phyloP scores from a whole-genome alignment of 2,329 filamentous ascomycete genomes.

The Escovopsis weberi region DNA sequence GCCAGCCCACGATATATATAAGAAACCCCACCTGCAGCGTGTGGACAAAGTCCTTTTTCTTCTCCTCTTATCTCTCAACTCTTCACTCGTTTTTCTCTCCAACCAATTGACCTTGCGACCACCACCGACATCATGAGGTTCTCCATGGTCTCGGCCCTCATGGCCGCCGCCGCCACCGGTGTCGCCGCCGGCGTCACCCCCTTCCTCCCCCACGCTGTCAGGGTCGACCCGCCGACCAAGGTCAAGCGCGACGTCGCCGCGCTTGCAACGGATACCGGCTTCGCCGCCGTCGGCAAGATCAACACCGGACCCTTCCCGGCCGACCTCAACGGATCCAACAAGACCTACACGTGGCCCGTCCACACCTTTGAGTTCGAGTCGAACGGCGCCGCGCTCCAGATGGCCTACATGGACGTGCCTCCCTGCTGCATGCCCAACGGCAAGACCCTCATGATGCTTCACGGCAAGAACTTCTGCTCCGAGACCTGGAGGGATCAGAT shows the following conservation, averaged over 20 bases:
- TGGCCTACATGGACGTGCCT: slow-evolving; percentile 40
- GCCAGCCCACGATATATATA: too few relatives aligned
- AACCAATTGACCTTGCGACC: too few relatives aligned
- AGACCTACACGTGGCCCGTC: slow-evolving; percentile 37
- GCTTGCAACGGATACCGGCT: slow-evolving; percentile 6
- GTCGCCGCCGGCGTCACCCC: slow-evolving; percentile 5
- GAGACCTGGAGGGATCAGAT: slow-evolving; percentile 37
- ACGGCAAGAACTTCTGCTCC: slow-evolving; percentile 43
- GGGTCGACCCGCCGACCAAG: too few relatives aligned
- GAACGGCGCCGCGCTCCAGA: slow-evolving; percentile 32
- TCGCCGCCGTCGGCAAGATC: slow-evolving; percentile 17
- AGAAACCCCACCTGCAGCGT: too few relatives aligned
- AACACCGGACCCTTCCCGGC: slow-evolving; percentile 22
- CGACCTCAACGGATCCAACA: slow-evolving; percentile 34
- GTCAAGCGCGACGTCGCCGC: slow-evolving; percentile 3
- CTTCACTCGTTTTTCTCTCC: too few relatives aligned
- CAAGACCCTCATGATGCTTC: slow-evolving; percentile 32
- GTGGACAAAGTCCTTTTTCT: too few relatives aligned
- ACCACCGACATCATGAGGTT: slow-evolving; percentile 11
- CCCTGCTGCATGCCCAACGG: slow-evolving; percentile 20
- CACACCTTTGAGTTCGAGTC: slow-evolving; percentile 33
- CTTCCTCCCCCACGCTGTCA: too few relatives aligned
- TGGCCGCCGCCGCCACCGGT: slow-evolving; percentile 6
- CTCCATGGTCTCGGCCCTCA: slow-evolving; percentile 7
- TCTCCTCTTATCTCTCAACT: too few relatives aligned